Evolutionary conservation across 768 basidiomycete species (phyloP), one percentile per base, ranked within the genome.

Genomic region (Pleurotus ostreatus): DNA sequence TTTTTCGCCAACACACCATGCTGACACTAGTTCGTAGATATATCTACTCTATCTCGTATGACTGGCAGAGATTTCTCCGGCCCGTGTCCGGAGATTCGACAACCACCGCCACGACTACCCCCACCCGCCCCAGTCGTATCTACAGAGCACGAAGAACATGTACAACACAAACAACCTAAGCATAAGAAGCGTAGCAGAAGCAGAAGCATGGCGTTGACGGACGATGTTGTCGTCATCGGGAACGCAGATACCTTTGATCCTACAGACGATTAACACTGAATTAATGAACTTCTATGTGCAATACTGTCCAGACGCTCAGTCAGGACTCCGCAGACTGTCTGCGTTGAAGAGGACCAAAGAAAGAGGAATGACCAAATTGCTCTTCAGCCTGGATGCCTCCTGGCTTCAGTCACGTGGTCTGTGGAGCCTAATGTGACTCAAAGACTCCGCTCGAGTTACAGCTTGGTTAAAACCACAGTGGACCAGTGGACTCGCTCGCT

Each of bases 51-150:
- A 11, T 82, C 86, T 45, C 83, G 85, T 12, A 84, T 92, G 84
- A 92, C 90, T 9, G 90, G 90, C 38, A 91, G 87, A 60, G 88
- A 92, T 65, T 92, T 92, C 64, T 86, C 88, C 44, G 90, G 90
- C 0, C 90, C 90, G 22, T 80, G 82, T 15, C 90, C 90, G 0
- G 81, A 84, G 57, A 90, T 92, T 30, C 71, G 72, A 20, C 68
- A 65, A 3, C 75, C 78, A 1, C 65, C 70, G 5, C 73, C 76
- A 13, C 39, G 41, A 23, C 34, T 7, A 13, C 37, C 51, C 2
- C 39, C 39, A 39, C 20, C 39, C 23, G n/a, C 39, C 2, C 66
- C 65, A 1, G 69, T 68, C 20, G 56, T 60, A 8, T 60, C 65
- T 18, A 66, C 63, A 38, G 57, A 57, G 11, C 51, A 59, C 25